Evolutionary conservation across 768 basidiomycete species (phyloP), one percentile per base, ranked within the genome.

Genomic region (Tylopilus subfusipes): DNA sequence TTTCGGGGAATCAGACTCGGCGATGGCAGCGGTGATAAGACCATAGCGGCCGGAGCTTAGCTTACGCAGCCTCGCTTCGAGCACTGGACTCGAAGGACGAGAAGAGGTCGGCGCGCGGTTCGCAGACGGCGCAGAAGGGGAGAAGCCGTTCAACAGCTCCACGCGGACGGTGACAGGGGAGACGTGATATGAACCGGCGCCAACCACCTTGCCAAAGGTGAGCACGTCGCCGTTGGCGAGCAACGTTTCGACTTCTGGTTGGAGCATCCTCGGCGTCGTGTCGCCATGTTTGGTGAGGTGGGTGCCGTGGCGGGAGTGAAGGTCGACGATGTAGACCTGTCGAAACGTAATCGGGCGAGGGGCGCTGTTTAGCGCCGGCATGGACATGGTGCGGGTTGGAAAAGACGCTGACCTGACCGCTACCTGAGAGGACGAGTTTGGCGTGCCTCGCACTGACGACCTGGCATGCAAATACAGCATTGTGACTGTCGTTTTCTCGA

Each of bases 401-500:
- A 54, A 44, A 34, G 40, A 45, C 54, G 63, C 59, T 78, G n/a
- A 90, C 88, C 74, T 81, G 78, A 43, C 88, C 86, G 57, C 77
- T 79, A 62, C 88, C 84, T 5, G 84, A 76, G 68, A 90, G 85
- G 21, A 79, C 77, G 55, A 92, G 83, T 76, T 83, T 88, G 53
- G 89, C 88, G 73, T 92, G 89, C 63, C 74, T 81, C 24, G 89
- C 80, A 67, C 86, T 89, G 58, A 92, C 85, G 43, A 91, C 89
- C 29, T 87, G 84, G 64, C 89, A 90, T 46, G 82, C 72, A 59
- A 90, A 90, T 68, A 83, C 78, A 16, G 82, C 86, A 53, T 76
- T 77, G 51, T 77, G 76, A 46, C 67, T 67, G 24, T 77, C 75
- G 47, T 68, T 69, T 53, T 73, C 75, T 44, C 69, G 64, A 45